phyloP scores from a whole-genome alignment of 139 green algal genomes.

The Chlamydomonas sphaeroides region DNA sequence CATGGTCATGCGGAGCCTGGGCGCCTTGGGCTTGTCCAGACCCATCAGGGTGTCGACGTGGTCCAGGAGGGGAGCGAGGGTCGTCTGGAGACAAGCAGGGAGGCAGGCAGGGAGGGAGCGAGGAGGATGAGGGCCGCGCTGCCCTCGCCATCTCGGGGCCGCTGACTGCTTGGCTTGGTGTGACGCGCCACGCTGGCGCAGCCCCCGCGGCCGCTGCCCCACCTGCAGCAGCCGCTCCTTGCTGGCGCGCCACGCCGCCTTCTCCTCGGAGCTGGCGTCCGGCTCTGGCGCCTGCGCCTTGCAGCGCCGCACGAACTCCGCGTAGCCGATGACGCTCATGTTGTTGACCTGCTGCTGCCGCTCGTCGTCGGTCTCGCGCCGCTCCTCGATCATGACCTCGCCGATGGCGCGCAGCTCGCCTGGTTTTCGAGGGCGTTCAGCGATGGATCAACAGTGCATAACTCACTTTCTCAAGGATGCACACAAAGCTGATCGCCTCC shows the following conservation, averaged over 20 bases:
- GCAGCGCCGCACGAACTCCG: constrained; percentile 35
- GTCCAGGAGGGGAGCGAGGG: too few relatives aligned
- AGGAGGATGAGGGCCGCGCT: too few relatives aligned
- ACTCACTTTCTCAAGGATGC: not conserved
- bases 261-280: not conserved
- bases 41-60: constrained; percentile 20
- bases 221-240: constrained; percentile 41
- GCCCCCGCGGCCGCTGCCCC: constrained; percentile 20
- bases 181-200: too few relatives aligned
- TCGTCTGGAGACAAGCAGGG: too few relatives aligned
- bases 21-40: constrained; percentile 3
- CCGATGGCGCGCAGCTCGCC: constrained; percentile 47
- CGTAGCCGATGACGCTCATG: constrained; percentile 35
- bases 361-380: constrained; percentile 1
- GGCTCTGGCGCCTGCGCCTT: not conserved
- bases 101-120: too few relatives aligned
- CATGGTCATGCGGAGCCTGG: constrained; percentile 36
- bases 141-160: too few relatives aligned
- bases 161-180: too few relatives aligned
- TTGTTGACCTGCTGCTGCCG: not conserved
- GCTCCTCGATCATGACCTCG: constrained; percentile 25
- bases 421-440: too few relatives aligned
- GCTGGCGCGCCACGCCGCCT: not conserved
- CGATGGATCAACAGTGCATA: too few relatives aligned
- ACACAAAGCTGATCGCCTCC: not conserved